phyloP scores from a whole-genome alignment of 139 green algal genomes.

The Yamagishiella unicocca region DNA sequence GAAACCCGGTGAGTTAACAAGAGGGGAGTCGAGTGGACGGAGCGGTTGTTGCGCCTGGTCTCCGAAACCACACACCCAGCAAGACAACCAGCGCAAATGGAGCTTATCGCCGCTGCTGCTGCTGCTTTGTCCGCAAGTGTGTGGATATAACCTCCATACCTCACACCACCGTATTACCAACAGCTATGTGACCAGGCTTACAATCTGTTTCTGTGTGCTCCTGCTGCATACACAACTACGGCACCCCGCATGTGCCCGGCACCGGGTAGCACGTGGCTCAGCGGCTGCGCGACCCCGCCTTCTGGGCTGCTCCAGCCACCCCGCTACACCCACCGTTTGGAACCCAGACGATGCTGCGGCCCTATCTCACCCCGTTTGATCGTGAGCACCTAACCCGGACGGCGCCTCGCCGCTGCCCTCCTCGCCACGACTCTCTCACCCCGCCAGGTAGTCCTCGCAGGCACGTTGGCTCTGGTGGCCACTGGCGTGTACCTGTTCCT shows the following conservation, averaged over 20 bases:
- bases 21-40: no score
- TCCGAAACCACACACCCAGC: not conserved
- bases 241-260: no score
- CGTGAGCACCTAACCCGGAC: no score
- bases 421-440: not conserved
- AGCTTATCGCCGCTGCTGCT: not conserved
- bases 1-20: no score
- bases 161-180: not conserved
- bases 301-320: not conserved
- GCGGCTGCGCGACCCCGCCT: no score
- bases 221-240: not conserved
- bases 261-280: no score
- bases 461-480: not conserved
- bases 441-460: slow-evolving; percentile 2
- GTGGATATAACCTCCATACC: not conserved
- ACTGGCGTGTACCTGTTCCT: slow-evolving; percentile 42
- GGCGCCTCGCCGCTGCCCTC: not conserved
- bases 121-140: not conserved
- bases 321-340: not conserved
- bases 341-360: not conserved
- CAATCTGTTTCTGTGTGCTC: not conserved
- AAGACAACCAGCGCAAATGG: no score
- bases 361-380: not conserved
- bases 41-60: not conserved
- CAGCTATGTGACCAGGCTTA: not conserved